phyloP scores from a whole-genome alignment of 345 rosid species.

The Diplotaxis tenuifolia region DNA sequence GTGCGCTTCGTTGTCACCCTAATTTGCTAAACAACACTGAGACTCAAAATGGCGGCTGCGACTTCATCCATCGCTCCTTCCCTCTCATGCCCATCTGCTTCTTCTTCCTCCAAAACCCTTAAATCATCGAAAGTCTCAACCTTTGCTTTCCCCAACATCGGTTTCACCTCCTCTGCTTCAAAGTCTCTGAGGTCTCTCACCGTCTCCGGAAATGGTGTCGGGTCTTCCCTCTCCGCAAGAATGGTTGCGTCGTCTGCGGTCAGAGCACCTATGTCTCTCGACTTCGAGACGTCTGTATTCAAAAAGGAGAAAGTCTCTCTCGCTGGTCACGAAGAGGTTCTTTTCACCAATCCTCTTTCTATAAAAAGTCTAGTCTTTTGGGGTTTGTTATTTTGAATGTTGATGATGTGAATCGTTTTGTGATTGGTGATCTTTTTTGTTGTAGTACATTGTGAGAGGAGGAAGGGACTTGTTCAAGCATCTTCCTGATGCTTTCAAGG shows the following conservation, averaged over 20 bases:
- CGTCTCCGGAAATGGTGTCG: slow-evolving; percentile 36
- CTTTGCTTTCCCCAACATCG: slow-evolving; percentile 31
- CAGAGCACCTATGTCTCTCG: slow-evolving; percentile 40
- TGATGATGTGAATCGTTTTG: not conserved
- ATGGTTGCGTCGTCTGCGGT: slow-evolving; percentile 50
- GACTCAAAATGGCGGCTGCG: slow-evolving; percentile 44
- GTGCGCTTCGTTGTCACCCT: no score
- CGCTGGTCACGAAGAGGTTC: slow-evolving; percentile 78
- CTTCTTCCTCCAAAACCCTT: slow-evolving; percentile 32
- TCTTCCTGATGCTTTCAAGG: slow-evolving; percentile 81
- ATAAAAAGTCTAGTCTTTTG: not conserved
- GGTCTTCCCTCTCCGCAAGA: slow-evolving; percentile 48
- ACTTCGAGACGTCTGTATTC: slow-evolving; percentile 75
- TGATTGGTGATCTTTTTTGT: not conserved
- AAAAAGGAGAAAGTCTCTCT: slow-evolving; percentile 77
- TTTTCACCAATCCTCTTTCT: not conserved
- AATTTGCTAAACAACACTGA: no score
- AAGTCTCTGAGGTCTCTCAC: slow-evolving; percentile 40
- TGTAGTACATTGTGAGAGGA: slow-evolving; percentile 92
- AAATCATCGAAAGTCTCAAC: slow-evolving; percentile 14
- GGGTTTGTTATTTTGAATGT: not conserved
- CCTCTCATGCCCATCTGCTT: slow-evolving; percentile 30
- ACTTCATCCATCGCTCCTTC: slow-evolving; percentile 44
- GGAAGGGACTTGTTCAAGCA: slow-evolving; percentile 84
- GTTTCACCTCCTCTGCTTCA: slow-evolving; percentile 45